A percentile compares a stretch with the other conserved stretches of the same genome.
These are phyloP conservation scores for Serendipita vermifera DNA, from an alignment of 768 basidiomycete species.

Conservation along the genomic window DNA sequence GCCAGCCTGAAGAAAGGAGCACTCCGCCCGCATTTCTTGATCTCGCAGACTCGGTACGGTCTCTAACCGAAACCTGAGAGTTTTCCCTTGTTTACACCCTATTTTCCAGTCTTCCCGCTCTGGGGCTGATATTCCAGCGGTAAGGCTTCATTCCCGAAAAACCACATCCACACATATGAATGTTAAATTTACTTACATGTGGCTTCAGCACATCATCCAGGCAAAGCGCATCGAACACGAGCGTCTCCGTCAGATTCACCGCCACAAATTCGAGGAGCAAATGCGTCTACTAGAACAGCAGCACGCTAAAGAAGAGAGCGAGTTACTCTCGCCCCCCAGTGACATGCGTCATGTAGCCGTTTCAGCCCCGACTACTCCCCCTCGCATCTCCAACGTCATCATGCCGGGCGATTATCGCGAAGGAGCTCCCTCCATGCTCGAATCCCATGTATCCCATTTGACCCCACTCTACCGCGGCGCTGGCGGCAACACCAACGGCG, in stretches of 20 bases:
- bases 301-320: conserved; percentile 55
- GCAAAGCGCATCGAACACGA: conserved; percentile 83
- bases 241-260: conserved; percentile 72
- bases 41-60: conserved; percentile 83
- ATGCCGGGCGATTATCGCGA: conserved; percentile 29
- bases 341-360: conserved; percentile 71
- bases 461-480: conserved; percentile 31
- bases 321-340: conserved; percentile 63
- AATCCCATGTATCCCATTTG: conserved; percentile 31
- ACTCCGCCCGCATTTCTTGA: conserved; percentile 88
- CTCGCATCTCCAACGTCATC: conserved; percentile 60
- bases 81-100: conserved; percentile 13
- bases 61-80: conserved; percentile 12
- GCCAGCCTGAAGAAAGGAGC: conserved; percentile 12
- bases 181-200: too few relatives aligned
- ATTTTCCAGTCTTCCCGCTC: conserved; percentile 16
- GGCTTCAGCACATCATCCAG: conserved; percentile 58
- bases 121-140: conserved; percentile 76
- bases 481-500: conserved; percentile 35
- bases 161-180: conserved; percentile 7
- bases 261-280: conserved; percentile 89
- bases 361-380: conserved; percentile 80
- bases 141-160: conserved; percentile 30
- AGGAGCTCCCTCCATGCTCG: conserved; percentile 28
- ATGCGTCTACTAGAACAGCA: conserved; percentile 88